Base-by-base conservation (phyloP, 2,329 filamentous ascomycete species). In the Diaporthe citrichinensis region DNA sequence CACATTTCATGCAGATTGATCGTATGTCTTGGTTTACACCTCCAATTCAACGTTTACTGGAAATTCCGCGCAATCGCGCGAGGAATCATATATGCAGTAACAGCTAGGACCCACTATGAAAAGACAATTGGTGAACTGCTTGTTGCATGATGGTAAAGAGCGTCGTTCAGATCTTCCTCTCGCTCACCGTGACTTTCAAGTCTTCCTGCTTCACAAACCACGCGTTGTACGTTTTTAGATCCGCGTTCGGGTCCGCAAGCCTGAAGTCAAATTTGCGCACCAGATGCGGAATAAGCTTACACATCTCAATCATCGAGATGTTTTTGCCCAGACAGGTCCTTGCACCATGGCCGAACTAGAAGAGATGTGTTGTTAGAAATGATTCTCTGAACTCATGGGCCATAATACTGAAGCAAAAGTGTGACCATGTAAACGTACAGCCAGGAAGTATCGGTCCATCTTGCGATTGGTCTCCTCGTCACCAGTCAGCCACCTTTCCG, bases 311-410 rank as follows among this genome's bases (percentile, higher is more conserved):
- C 71, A 83, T 79, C 44, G 81, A 81, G 36, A 85, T 81, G 65
- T 85, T 82, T 65, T 81, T 82, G 3, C 84, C 84, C 67, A 85
- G 79, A 75, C 84, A 85, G 1, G 80, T 84, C 57, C 83, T 76
- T 12, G 82, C 81, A 15, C 84, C 84, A 61, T 81, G 76, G 4
- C 84, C 83, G 74, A 85, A 85, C 74, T 83, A 23, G 20, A 49
- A 10, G 4, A 31, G 72, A 59, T 72, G 14, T 10, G 2, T 20
- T 25, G 46, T 69, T 17, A 69, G 65, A 7, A 28, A 41, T 34
- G 9, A 14, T 20, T n/a, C 25, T 17, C 25, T 7, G 61, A 25
- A 34, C 25, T 15, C 23, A 39, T 25, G 5, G 31, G 20, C 5
- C 25, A 2, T 28, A 41, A 31, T 46, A 20, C 14, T 12, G 5